Evolutionary conservation across 2,329 filamentous ascomycete species (phyloP), one percentile per base, ranked within the genome.

Genomic region (Botrytis aclada): DNA sequence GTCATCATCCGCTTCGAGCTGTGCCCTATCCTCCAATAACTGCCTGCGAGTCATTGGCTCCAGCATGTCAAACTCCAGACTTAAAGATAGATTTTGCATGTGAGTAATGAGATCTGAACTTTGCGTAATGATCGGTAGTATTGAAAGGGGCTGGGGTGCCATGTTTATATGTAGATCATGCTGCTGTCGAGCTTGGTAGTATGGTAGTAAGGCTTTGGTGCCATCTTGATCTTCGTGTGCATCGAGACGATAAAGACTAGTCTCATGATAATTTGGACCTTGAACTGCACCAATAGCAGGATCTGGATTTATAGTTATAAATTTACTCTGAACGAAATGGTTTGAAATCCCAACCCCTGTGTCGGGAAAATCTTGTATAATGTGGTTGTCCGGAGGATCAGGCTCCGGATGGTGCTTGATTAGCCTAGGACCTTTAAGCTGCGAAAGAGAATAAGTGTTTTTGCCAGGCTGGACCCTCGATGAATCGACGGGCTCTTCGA

Each of bases 201-300:
- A 76, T 3, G 84, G 83, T 10, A 87, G 76, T 8, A 90, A 81
- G 3, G 86, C 87, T 62, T 79, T 79, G 1, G 71, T 72, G 0
- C 82, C 81, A 60, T 88, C 83, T 3, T 80, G 79, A 29, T 86
- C 77, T 4, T 83, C 75, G 75, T 90, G 88, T 1, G 84, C 84
- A 9, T 88, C 85, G 8, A 74, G 77, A 6, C 85, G 81, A 77
- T 84, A 89, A 3, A 88, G 80, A 1, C 81, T 81, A 7, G 74
- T 74, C 0, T 85, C 84, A 2, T 80, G 75, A 76, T 91, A 91
- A 4, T 81, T 80, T 0, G 85, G 84, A 1, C 88, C 89, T 77
- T 91, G 86, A 2, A 89, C 83, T 8, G 84, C 86, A 41, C 88
- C 88, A 41, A 90, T 80, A 9, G 83, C 83, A 2, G 82, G 85